Base-by-base conservation (phyloP, 805 yeast species). In the Myxozyma geophila region DNA sequence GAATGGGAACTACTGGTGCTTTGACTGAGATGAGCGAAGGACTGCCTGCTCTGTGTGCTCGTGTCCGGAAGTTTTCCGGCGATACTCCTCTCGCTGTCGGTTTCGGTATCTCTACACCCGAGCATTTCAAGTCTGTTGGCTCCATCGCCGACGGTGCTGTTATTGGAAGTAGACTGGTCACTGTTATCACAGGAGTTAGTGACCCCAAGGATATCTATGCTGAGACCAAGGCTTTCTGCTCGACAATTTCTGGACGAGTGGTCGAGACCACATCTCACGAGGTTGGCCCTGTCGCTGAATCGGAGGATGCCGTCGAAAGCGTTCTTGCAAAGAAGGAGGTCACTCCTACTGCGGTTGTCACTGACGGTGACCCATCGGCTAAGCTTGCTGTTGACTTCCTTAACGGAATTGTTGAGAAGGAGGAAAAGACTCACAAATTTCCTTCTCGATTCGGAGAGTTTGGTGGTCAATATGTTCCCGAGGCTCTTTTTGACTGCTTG, bases 401-500 rank as follows among this genome's bases (percentile, higher is more conserved):
- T 46, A 58, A 52, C 43, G 68, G 65, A 4, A 46, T 49, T 13
- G 62, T 59, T 15, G 36, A 36, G 17, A 47, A 23, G 19, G 68
- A 60, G 23, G 69, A 58, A 36, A 53, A 49, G 21, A 12, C 9
- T n/a, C 49, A 56, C 37, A 13, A 39, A 23, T 64, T 67, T 74
- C 83, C 86, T 70, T 88, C 93, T 62, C 82, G 88, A 67, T 93
- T 93, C 72, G 99, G 98, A 73, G 92, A 86, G 55, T 96, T 91
- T 74, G 99, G 99, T 75, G 99, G 99, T 64, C 99, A 95, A 80
- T 95, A 91, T 74, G 99, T 95, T 47, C 99, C 99, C 46, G 99
- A 95, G 80, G 90, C 96, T 23, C 80, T 95, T 73, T 93, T 92
- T 78, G 85, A 96, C 50, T 93, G 98, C 80, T 82, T 95, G 71